Conservation (phyloP, 208 protist species). For the Wallacemonas rigidus region DNA sequence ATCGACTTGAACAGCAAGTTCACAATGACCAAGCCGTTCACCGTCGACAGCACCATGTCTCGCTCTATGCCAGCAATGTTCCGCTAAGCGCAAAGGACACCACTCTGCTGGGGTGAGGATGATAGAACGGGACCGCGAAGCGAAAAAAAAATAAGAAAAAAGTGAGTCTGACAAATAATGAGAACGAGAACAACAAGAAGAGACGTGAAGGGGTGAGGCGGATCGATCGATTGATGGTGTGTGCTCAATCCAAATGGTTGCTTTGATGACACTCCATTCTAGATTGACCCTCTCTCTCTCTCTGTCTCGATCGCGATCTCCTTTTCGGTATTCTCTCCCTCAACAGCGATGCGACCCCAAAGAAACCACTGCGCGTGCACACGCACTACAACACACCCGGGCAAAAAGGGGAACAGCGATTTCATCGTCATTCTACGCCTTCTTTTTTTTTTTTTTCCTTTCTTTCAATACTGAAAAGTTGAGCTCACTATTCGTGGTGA, state of each 20-base stretch:
- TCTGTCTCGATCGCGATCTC: too few species aligned
- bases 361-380: too few species aligned
- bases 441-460: neutral
- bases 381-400: too few species aligned
- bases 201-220: neutral
- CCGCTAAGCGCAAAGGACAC: neutral
- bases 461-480: neutral
- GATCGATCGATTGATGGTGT: neutral
- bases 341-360: too few species aligned
- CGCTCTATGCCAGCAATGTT: slow-evolving; percentile 27
- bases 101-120: neutral
- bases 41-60: slow-evolving; percentile 27
- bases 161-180: neutral
- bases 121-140: neutral
- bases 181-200: slow-evolving; percentile 4
- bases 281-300: too few species aligned
- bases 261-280: neutral
- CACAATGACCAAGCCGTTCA: slow-evolving; percentile 40
- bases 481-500: neutral
- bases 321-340: too few species aligned
- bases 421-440: neutral
- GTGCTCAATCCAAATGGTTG: neutral
- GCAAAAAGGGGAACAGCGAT: neutral
- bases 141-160: slow-evolving; percentile 7
- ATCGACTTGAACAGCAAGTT: slow-evolving; percentile 61